These are phyloP conservation scores for Hanseniaspora valbyensis DNA, from an alignment of 805 yeast species.

Conservation along the genomic window DNA sequence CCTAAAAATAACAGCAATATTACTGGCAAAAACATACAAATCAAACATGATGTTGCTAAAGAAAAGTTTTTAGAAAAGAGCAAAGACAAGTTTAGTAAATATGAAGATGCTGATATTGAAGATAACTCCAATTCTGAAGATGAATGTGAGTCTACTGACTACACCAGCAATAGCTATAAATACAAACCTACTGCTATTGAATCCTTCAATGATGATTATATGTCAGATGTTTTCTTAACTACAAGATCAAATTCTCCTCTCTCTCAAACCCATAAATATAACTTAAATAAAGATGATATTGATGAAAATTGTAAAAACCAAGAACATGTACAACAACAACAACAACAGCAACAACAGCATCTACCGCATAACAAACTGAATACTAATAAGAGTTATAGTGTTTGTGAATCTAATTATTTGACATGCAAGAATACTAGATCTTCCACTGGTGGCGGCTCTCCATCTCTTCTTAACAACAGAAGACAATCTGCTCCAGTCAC, in stretches of 20 bases:
- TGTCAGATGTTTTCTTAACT: slow-evolving; percentile 7
- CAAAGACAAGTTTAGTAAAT: neutral
- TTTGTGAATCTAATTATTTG: neutral
- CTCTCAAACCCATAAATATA: neutral
- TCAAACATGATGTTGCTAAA: neutral
- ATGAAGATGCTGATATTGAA: slow-evolving; percentile 11
- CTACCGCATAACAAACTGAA: neutral
- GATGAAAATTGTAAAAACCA: neutral
- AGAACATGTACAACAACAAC: too few species aligned
- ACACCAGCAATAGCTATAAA: neutral
- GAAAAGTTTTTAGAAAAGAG: neutral
- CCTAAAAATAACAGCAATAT: neutral
- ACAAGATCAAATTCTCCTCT: slow-evolving; percentile 11
- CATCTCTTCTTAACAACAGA: slow-evolving; percentile 6
- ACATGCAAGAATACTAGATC: neutral
- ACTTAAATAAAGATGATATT: neutral
- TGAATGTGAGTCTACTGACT: neutral
- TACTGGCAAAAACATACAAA: neutral
- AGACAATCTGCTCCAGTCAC: slow-evolving; percentile 15
- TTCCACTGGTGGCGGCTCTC: neutral
- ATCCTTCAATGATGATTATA: neutral
- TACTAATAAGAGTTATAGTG: neutral
- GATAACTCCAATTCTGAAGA: slow-evolving; percentile 5
- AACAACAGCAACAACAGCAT: too few species aligned
- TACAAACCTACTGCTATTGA: neutral